A percentile compares a stretch with the other conserved stretches of the same genome.
phyloP scores from a whole-genome alignment of 1,139 yeast genomes.

The Magnusiomyces clavatus region DNA sequence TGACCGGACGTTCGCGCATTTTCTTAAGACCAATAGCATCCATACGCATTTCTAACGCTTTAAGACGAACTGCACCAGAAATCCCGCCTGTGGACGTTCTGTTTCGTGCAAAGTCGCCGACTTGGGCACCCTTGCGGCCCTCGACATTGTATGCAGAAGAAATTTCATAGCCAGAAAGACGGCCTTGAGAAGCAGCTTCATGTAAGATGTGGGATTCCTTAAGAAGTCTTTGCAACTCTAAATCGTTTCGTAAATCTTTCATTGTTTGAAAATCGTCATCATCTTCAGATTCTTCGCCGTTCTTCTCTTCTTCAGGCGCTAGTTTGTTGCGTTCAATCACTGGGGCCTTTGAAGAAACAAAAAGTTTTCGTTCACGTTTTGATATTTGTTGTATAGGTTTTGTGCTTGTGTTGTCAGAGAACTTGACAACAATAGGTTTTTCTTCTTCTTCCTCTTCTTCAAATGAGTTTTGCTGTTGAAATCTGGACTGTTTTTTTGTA shows the following conservation, averaged over 20 bases:
- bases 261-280: slow-evolving; percentile 20
- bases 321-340: slow-evolving; percentile 22
- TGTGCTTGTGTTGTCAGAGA: slow-evolving; percentile 16
- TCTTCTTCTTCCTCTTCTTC: slow-evolving; percentile 13
- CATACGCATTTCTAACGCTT: slow-evolving; percentile 65
- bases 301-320: slow-evolving; percentile 14
- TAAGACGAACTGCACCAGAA: slow-evolving; percentile 70
- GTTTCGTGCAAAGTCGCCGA: neutral
- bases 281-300: slow-evolving; percentile 22
- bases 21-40: slow-evolving; percentile 39
- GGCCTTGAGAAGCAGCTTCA: slow-evolving; percentile 31
- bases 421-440: slow-evolving; percentile 41
- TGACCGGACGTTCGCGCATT: slow-evolving; percentile 70
- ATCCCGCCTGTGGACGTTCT: slow-evolving; percentile 39
- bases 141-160: slow-evolving; percentile 39
- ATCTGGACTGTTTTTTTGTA: slow-evolving; percentile 1
- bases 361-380: slow-evolving; percentile 38
- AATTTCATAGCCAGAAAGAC: slow-evolving; percentile 64
- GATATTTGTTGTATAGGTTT: slow-evolving; percentile 14
- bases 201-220: slow-evolving; percentile 81
- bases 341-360: slow-evolving; percentile 39
- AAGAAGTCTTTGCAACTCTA: slow-evolving; percentile 73
- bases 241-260: slow-evolving; percentile 61
- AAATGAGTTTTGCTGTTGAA: neutral
- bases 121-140: neutral